Evolutionary conservation across 768 basidiomycete genomes (phyloP).

Genomic region (Sarcodon sp.): DNA sequence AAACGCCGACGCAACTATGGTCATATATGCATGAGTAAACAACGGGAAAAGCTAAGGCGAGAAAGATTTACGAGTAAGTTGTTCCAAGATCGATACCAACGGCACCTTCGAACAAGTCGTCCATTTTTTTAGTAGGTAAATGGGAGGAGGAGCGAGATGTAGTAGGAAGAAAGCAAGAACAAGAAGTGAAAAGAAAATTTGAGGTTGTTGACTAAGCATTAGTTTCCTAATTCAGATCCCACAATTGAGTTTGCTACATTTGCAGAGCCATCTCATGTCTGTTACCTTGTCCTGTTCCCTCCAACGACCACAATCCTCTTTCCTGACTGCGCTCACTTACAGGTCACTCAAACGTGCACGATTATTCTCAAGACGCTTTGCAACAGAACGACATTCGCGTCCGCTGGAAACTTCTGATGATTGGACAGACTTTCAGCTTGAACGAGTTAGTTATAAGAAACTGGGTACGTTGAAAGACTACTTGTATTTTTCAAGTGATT

Average conservation of each 20-base stretch:
- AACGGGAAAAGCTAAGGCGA: conserved; percentile 1
- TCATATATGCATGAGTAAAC: conserved; percentile 6
- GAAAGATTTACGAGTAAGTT: conserved; percentile 74
- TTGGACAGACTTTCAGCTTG: conserved; percentile 51
- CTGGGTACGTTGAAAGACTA: conserved; percentile 30
- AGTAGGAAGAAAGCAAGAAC: no score
- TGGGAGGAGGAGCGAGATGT: conserved; percentile 1
- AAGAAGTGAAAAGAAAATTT: no score
- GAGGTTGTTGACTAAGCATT: no score
- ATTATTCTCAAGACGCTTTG: conserved; percentile 1
- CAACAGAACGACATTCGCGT: not conserved
- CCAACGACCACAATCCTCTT: no score
- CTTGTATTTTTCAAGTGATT: conserved; percentile 6
- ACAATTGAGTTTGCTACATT: conserved; percentile 3
- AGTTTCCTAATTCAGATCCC: conserved; percentile 4
- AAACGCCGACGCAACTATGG: conserved; percentile 89
- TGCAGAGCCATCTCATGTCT: conserved; percentile 8
- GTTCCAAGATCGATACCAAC: conserved; percentile 96
- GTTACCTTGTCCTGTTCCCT: no score
- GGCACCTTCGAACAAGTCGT: conserved; percentile 74
- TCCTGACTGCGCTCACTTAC: conserved; percentile 9
- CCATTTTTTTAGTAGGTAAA: conserved; percentile 42
- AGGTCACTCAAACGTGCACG: not conserved
- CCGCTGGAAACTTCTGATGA: conserved; percentile 37
- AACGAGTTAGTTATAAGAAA: conserved; percentile 39